Evolutionary conservation across 108 stramenopile species (phyloP), one percentile per base, ranked within the genome.

Genomic region (Thalassiosira profunda): DNA sequence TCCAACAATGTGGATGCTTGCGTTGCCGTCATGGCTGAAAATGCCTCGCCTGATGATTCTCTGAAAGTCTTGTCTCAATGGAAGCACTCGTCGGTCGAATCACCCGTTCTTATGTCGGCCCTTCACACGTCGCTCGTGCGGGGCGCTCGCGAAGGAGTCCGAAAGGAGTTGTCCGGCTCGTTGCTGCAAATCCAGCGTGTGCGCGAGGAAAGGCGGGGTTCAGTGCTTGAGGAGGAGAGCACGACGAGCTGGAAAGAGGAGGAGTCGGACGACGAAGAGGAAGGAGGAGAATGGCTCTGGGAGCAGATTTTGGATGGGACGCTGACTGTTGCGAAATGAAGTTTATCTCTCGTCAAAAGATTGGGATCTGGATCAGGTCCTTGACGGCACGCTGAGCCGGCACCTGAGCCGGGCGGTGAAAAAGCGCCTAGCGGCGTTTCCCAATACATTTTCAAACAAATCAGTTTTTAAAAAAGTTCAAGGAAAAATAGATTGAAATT

Each of bases 81-180:
- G 82, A 53, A 80, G 4, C 41, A 58, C 15, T 29, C 74, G 14
- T 43, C 67, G n/a, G 23, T 43, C 8, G 53, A 56, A 36, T 60
- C 43, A 43, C 14, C 76, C 30, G 40, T 56, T 12, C 58, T 63
- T 29, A 58, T 49, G 47, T 67, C 74, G 53, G 72, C 70, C n/a
- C 47, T 83, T 25, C 82, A 53, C 47, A 65, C 45, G 15, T 55
- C 76, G 12, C 48, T 89, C 57, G 45, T 76, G 33, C 68, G 83
- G 17, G 87, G 85, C 3, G 84, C 85, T 33, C 75, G 76, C 23
- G 73, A 79, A 37, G 71, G 82, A 28, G 45, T 80, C 37, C 53
- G 67, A 34, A 79, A 41, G 14, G 91, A 87, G 74, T 47, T 88
- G 18, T 89, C 91, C 11, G 84, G 84, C 15, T 86, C 90, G 10